Percentiles rank a stretch among this genome's conserved stretches.
Conservation (phyloP, 257 asterid genomes). For the Lycium barbarum region DNA sequence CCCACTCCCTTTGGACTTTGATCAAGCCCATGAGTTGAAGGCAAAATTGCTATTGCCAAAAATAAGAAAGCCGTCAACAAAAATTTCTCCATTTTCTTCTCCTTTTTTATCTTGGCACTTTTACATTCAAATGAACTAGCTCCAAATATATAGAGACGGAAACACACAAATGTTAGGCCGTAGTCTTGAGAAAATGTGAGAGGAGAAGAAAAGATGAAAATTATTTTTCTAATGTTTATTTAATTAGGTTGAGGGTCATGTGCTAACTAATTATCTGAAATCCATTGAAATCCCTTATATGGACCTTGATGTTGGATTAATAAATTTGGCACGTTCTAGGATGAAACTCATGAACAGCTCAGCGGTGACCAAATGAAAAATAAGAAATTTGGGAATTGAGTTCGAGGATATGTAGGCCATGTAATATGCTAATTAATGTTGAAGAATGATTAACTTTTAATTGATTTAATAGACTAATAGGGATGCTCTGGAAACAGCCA, state of each 20-base stretch:
- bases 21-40: background rate
- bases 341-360: background rate
- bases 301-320: background rate
- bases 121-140: background rate
- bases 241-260: background rate
- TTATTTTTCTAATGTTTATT: background rate
- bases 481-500: no score
- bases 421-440: background rate
- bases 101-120: background rate
- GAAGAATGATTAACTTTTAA: background rate
- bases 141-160: background rate
- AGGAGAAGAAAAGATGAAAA: background rate
- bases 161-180: background rate
- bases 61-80: background rate
- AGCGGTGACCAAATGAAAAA: background rate
- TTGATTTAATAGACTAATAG: background rate
- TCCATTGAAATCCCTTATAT: background rate
- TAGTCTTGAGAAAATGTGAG: constrained; percentile 1
- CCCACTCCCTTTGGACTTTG: constrained; percentile 29
- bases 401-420: background rate
- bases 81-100: background rate
- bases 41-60: background rate
- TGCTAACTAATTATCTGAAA: background rate
- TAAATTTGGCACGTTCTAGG: background rate
- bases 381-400: background rate